Evolutionary conservation across 371 early-diverging fungal genomes (phyloP), one percentile per base, ranked within the genome.

Genomic region (Smittium culicis): DNA sequence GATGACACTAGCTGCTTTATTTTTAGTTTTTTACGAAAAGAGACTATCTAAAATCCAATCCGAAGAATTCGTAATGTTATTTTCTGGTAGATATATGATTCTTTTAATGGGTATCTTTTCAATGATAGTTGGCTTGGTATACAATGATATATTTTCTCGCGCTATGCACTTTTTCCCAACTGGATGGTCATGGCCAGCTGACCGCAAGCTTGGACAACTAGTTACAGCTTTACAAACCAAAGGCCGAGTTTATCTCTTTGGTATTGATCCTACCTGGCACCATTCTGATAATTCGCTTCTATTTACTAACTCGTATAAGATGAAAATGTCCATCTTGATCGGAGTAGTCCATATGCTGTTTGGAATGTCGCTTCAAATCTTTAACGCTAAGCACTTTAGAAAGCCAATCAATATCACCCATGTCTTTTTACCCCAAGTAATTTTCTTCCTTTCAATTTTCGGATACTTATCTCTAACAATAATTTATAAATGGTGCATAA

Each of bases 281-380:
- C 88, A 88, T 25, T 81, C 94, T 2, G 93, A 94, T 54, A 96
- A 94, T 79, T 86, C 81, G 69, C 84, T 96, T 68, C 75, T 93
- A 34, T 99, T 99, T 77, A 85, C 90, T 69, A 99, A 99, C 82
- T 96, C 97, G 35, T 95, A 99, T 85, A 99, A 99, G 84, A 99
- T 99, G 99, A 99, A 99, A 78, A 90, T 93, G 87, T 90, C 97
- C 34, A 87, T 99, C 70, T 84, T 99, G 64, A 73, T 99, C 56
- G 99, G 99, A 71, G 96, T 98, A 54, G 80, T 93, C 67, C 99
- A 99, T 78, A 98, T 99, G 99, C 78, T 86, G 11, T 90, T 98
- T 71, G 99, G 98, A 69, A 88, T 98, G 69, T 81, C 85, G 66
- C 81, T 99, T 71, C 85, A 91, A 58, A 83, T 91, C n/a, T 88